Evolutionary conservation across 129 eudicot genomes (phyloP).

Genomic region (Silybum marianum): DNA sequence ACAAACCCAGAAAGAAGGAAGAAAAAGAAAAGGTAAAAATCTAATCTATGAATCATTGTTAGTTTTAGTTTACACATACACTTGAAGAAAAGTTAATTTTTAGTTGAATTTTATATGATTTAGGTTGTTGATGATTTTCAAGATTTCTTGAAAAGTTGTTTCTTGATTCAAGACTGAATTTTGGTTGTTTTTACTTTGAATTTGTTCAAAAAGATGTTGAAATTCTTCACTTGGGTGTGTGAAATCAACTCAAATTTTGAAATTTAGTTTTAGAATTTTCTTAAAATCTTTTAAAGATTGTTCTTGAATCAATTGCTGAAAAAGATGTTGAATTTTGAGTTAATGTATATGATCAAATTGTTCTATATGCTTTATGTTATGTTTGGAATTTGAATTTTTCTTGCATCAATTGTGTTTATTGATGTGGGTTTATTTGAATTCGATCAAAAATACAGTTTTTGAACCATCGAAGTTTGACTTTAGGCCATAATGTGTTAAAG

Average conservation of each 20-base stretch:
- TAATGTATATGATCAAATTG: not conserved
- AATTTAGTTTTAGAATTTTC: not conserved
- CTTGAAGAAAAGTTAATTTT: not conserved
- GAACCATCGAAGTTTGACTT: not conserved
- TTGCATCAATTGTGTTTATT: not conserved
- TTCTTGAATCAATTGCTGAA: constrained; percentile 5
- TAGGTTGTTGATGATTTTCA: not conserved
- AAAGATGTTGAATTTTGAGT: not conserved
- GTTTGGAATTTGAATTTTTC: not conserved
- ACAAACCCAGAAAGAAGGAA: constrained; percentile 21
- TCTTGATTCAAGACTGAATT: too few relatives aligned
- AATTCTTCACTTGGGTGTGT: not conserved
- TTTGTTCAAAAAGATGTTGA: not conserved
- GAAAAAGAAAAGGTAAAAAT: constrained; percentile 4
- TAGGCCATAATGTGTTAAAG: not conserved
- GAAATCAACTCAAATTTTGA: not conserved
- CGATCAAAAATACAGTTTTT: not conserved
- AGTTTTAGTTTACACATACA: not conserved
- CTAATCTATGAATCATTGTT: not conserved
- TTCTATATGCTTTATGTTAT: not conserved
- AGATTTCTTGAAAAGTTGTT: not conserved
- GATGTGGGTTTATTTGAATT: not conserved
- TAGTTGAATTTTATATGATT: not conserved
- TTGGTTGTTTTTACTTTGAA: not conserved
- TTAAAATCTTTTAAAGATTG: not conserved